phyloP scores from a whole-genome alignment of 805 yeast genomes.

The Pichia nakasei region DNA sequence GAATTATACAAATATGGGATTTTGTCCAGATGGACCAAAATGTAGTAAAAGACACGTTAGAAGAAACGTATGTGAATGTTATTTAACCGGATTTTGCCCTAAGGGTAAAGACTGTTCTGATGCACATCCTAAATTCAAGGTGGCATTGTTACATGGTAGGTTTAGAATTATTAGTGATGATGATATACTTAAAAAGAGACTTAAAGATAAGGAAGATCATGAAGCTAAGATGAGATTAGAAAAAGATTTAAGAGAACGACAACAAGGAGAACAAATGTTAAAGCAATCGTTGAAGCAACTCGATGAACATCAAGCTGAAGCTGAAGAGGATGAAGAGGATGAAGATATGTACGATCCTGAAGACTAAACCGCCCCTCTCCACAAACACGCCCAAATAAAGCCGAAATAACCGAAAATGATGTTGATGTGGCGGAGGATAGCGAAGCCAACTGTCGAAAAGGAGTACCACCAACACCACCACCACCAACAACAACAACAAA shows the following conservation, averaged over 20 bases:
- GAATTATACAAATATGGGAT: constrained; percentile 72
- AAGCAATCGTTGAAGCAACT: not conserved
- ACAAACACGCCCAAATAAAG: no score
- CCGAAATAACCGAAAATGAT: no score
- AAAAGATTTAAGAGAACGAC: constrained; percentile 2
- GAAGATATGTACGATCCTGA: not conserved
- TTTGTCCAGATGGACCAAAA: constrained; percentile 84
- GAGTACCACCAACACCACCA: no score
- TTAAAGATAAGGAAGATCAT: constrained; percentile 11
- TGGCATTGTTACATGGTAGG: constrained; percentile 33
- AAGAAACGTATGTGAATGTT: constrained; percentile 67
- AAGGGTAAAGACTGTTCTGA: constrained; percentile 69
- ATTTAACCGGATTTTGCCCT: constrained; percentile 88
- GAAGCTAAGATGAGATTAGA: constrained; percentile 3
- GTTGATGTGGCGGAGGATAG: no score
- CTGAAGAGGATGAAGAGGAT: not conserved
- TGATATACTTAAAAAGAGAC: constrained; percentile 22
- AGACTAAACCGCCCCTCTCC: no score
- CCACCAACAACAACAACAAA: no score
- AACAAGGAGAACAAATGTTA: not conserved
- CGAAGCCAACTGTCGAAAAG: no score
- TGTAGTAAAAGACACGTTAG: constrained; percentile 78
- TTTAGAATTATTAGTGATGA: constrained; percentile 38
- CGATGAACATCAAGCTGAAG: not conserved
- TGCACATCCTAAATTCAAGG: constrained; percentile 75